These are phyloP conservation scores for Discostella stelligeroides DNA, from an alignment of 108 stramenopile genomes.

Conservation along the genomic window DNA sequence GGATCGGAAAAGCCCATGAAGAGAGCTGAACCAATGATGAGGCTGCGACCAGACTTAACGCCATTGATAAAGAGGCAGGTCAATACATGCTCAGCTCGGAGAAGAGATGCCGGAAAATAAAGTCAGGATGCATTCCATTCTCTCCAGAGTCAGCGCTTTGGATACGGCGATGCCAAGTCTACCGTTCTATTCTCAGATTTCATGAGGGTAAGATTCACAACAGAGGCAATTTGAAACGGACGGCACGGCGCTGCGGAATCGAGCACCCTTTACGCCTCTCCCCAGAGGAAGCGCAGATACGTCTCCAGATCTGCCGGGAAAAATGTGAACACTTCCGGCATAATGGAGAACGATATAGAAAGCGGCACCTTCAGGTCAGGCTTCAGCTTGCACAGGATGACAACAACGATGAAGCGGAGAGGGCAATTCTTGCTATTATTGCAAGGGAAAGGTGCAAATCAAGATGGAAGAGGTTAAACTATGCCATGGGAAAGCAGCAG, in stretches of 20 bases:
- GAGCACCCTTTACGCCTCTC: neutral
- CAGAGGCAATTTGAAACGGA: conserved; percentile 13
- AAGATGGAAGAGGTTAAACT: conserved; percentile 10
- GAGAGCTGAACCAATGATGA: neutral
- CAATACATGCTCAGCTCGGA: conserved; percentile 9
- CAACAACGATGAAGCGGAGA: neutral
- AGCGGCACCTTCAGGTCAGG: neutral
- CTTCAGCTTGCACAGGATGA: neutral
- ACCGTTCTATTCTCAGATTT: neutral
- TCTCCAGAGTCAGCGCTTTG: conserved; percentile 12
- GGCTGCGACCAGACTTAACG: neutral
- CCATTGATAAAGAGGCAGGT: neutral
- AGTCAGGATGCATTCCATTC: conserved; percentile 14
- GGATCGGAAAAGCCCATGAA: neutral
- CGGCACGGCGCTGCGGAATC: conserved; percentile 12
- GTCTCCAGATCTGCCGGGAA: neutral
- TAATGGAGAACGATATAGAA: conserved; percentile 6
- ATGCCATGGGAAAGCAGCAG: neutral
- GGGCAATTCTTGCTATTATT: conserved; percentile 10
- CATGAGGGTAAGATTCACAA: neutral
- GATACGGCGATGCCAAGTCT: conserved; percentile 8
- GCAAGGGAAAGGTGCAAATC: neutral
- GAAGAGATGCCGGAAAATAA: conserved; percentile 15
- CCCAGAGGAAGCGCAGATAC: neutral
- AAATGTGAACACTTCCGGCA: conserved; percentile 7